Percentiles rank a stretch among this genome's conserved stretches.
phyloP scores from a whole-genome alignment of 2,329 filamentous ascomycete species.

The Aspergillus persii region DNA sequence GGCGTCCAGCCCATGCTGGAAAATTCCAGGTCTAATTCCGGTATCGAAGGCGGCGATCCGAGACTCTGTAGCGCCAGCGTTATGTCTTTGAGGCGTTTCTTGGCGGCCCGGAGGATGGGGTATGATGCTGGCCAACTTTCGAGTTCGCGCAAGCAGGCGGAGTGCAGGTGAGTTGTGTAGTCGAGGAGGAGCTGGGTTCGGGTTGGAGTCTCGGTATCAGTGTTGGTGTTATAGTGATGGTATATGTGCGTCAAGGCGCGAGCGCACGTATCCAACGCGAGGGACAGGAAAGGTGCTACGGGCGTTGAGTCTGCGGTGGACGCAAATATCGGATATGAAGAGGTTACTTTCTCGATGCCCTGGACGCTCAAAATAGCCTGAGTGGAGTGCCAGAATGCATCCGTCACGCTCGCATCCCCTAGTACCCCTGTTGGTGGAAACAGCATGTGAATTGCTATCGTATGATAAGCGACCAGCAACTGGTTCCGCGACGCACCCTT shows the following conservation, averaged over 20 bases:
- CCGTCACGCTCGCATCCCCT: not conserved
- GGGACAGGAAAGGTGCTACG: not conserved
- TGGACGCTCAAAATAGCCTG: not conserved
- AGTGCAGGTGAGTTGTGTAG: not conserved
- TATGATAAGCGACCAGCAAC: constrained; percentile 4
- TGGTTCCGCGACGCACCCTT: not conserved
- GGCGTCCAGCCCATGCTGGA: not conserved
- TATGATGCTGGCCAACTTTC: not conserved
- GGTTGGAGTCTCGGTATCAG: not conserved
- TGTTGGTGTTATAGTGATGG: not conserved
- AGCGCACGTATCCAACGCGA: constrained; percentile 3
- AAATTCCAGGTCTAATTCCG: not conserved
- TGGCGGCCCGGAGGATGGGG: not conserved
- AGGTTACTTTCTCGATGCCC: not conserved
- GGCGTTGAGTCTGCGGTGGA: not conserved
- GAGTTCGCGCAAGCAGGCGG: not conserved
- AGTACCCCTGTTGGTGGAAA: not conserved
- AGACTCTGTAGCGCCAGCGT: not conserved
- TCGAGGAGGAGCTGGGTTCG: not conserved
- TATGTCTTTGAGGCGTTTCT: constrained; percentile 1
- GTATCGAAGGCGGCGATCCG: not conserved
- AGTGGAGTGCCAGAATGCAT: constrained; percentile 4
- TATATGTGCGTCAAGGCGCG: constrained; percentile 4
- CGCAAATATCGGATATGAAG: not conserved
- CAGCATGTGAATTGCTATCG: constrained; percentile 5